Evolutionary conservation across 805 yeast species (phyloP), one percentile per base, ranked within the genome.

Genomic region (Sugiyamaella smithiae): DNA sequence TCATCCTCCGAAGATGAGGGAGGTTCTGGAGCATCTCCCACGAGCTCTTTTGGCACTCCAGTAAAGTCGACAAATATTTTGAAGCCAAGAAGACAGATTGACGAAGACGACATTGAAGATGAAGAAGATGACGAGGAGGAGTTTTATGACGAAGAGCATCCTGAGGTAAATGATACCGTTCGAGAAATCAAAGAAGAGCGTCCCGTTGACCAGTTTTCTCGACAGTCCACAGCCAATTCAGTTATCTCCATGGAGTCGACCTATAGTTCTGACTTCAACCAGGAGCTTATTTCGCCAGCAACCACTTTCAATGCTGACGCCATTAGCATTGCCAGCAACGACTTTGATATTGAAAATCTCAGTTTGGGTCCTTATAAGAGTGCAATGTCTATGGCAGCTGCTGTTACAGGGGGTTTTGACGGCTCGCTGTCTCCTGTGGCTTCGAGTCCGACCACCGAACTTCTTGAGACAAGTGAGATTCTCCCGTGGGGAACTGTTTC

Each of bases 301-400:
- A 35, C 38, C 5, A 35, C 38, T 4, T 35, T 35, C 8, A 35
- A 35, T 19, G 22, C 38, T 5, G 38, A 35, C 22, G 22, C 38
- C 20, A 16, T 35, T 16, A 35, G 38, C 38, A 35, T 35, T 20
- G 12, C 32, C n/a, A 29, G 33, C 23, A 41, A 23, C 11, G 35
- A 28, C 16, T 44, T 44, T 35, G 47, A 32, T 22, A 19, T 36
- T 22, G 46, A 47, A 7, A 23, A 16, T 5, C 26, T 51, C 26
- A 45, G 38, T 25, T 23, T 53, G 12, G 57, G 57, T 1, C 54
- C 48, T 4, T 53, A 48, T 32, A 28, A 33, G 40, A 40, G 43
- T 8, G 57, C 47, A 3, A 53, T 50, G 7, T 50, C 57, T 9
- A 40, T 53, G 45, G 53, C 53, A 6, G 57, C 56, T 11, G 56